A percentile compares a stretch with the other conserved stretches of the same genome.
Conservation (phyloP, 2,329 filamentous ascomycete species). For the Colletotrichum liaoningense region DNA sequence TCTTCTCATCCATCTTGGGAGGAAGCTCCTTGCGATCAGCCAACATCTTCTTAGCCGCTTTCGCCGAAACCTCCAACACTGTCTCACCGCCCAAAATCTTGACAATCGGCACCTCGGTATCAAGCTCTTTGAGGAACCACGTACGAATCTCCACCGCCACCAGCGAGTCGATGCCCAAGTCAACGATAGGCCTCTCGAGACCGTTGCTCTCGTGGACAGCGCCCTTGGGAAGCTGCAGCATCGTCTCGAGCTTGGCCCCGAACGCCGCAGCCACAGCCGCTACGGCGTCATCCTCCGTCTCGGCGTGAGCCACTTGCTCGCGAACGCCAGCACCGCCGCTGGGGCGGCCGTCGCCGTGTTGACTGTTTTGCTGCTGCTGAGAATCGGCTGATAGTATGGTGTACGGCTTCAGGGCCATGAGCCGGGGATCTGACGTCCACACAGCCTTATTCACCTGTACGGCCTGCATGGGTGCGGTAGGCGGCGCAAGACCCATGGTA, state of each 20-base stretch:
- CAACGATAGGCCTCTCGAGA: slow-evolving; percentile 27
- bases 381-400: too few species aligned
- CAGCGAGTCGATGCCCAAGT: slow-evolving; percentile 45
- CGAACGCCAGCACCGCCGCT: too few species aligned
- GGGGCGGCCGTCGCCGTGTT: too few species aligned
- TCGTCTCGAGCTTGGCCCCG: slow-evolving; percentile 31
- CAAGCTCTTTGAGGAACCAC: slow-evolving; percentile 60
- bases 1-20: background rate
- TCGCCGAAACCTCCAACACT: background rate
- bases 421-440: too few species aligned
- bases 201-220: slow-evolving; percentile 28
- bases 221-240: slow-evolving; percentile 28
- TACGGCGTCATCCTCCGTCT: too few species aligned
- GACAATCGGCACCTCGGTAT: slow-evolving; percentile 58
- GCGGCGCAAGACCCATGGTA: too few species aligned
- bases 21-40: background rate
- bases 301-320: too few species aligned
- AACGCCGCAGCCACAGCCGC: background rate
- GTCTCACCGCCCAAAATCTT: slow-evolving; percentile 43
- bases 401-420: too few species aligned
- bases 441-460: too few species aligned
- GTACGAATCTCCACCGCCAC: slow-evolving; percentile 52
- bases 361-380: too few species aligned
- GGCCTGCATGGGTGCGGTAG: too few species aligned
- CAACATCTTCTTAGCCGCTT: background rate